phyloP scores from a whole-genome alignment of 2,329 filamentous ascomycete species.

The Verticillium dahliae region DNA sequence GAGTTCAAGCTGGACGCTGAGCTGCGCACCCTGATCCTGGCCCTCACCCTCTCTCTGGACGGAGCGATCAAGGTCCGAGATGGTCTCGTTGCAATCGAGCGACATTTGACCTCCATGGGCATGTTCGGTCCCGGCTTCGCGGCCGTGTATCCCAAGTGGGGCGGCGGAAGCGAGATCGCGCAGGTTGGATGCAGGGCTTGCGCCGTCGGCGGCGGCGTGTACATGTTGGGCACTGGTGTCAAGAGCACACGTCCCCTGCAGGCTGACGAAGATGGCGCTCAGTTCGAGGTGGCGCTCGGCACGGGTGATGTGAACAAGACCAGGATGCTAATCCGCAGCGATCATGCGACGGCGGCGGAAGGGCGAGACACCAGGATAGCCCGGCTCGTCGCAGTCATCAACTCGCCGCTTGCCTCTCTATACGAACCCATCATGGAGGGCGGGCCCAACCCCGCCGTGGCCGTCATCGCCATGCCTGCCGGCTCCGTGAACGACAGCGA shows the following conservation, averaged over 20 bases:
- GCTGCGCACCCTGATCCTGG: slow-evolving; percentile 54
- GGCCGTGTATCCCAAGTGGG: slow-evolving; percentile 88
- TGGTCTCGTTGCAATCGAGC: slow-evolving; percentile 67
- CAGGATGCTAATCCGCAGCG: slow-evolving; percentile 41
- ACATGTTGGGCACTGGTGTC: slow-evolving; percentile 73
- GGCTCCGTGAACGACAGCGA: slow-evolving; percentile 31
- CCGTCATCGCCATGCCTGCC: slow-evolving; percentile 60
- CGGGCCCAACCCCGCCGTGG: slow-evolving; percentile 66
- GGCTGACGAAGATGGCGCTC: slow-evolving; percentile 14
- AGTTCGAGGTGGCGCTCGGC: slow-evolving; percentile 43
- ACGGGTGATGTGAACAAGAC: slow-evolving; percentile 47
- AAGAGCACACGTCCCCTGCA: slow-evolving; percentile 21
- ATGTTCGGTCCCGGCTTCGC: slow-evolving; percentile 84
- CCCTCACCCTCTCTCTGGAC: slow-evolving; percentile 70
- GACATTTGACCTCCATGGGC: slow-evolving; percentile 81
- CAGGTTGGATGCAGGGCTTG: slow-evolving; percentile 88
- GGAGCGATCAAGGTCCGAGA: slow-evolving; percentile 54
- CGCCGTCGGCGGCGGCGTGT: slow-evolving; percentile 85
- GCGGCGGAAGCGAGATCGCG: slow-evolving; percentile 78
- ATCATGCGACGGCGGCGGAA: slow-evolving; percentile 21
- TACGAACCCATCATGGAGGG: slow-evolving; percentile 71
- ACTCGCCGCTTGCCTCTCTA: slow-evolving; percentile 55
- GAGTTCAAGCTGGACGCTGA: slow-evolving; percentile 63
- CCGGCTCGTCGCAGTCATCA: slow-evolving; percentile 62
- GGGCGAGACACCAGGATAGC: slow-evolving; percentile 30